Evolutionary conservation across 2,329 filamentous ascomycete genomes (phyloP).

Genomic region (Fusarium brevicatenulatum): DNA sequence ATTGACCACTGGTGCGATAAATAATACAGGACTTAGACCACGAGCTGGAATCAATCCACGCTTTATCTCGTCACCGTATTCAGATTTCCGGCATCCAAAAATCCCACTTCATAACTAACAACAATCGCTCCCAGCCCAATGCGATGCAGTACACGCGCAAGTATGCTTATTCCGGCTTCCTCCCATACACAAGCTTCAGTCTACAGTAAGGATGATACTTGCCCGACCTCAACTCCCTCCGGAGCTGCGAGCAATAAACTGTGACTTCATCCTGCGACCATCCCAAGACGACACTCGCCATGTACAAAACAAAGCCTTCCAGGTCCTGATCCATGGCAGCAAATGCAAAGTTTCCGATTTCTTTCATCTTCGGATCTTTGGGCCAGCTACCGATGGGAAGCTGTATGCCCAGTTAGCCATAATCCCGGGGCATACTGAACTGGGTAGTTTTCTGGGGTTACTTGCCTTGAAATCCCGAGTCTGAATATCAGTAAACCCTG

Average conservation of each 20-base stretch:
- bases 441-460: accelerated
- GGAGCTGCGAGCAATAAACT: constrained; percentile 24
- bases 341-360: neutral
- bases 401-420: accelerated
- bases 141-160: neutral
- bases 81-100: neutral
- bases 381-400: constrained; percentile 2
- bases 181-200: constrained; percentile 10
- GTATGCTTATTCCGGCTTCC: neutral
- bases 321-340: constrained; percentile 11
- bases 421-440: accelerated
- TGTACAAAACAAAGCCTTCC: neutral
- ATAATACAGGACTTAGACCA: accelerated
- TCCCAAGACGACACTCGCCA: constrained; percentile 12
- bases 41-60: accelerated
- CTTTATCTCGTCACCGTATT: neutral
- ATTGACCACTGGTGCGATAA: accelerated
- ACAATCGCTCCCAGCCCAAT: neutral
- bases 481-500: neutral
- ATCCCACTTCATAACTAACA: neutral
- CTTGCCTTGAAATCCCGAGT: constrained; percentile 3
- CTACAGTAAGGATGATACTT: constrained; percentile 21
- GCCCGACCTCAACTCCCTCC: neutral
- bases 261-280: constrained; percentile 19
- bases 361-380: neutral